Conservation (phyloP, 345 rosid species). For the Combretum micranthum region DNA sequence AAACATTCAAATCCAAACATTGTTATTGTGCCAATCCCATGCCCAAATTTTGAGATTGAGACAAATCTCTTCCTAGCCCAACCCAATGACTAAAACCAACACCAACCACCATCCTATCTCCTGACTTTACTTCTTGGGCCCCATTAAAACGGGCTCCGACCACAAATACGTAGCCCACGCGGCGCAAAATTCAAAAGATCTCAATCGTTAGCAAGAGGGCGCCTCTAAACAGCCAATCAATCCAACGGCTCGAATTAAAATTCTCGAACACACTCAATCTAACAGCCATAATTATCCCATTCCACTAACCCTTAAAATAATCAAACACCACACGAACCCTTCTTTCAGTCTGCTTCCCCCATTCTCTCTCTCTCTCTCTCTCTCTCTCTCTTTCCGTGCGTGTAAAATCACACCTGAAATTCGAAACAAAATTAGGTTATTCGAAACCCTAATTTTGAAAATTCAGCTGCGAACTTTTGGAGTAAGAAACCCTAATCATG, state of each 20-base stretch:
- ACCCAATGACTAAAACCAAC: no score
- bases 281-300: conserved; percentile 14
- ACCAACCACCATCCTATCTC: no score
- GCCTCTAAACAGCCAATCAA: neutral
- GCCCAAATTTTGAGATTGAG: no score
- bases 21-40: no score
- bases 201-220: no score
- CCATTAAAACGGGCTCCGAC: no score
- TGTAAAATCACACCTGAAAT: neutral
- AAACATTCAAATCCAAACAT: no score
- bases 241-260: conserved; percentile 31
- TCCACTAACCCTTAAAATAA: neutral
- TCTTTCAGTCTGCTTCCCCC: no score
- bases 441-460: neutral
- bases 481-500: conserved; percentile 34
- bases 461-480: neutral
- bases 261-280: conserved; percentile 31
- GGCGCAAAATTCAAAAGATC: neutral
- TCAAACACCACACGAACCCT: neutral
- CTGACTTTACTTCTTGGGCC: no score
- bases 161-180: conserved; percentile 13
- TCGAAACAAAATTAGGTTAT: neutral
- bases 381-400: neutral
- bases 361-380: neutral
- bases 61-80: no score